Conservation (phyloP, 352 stramenopile genomes). For the Phytopythium chamaehyphon region DNA sequence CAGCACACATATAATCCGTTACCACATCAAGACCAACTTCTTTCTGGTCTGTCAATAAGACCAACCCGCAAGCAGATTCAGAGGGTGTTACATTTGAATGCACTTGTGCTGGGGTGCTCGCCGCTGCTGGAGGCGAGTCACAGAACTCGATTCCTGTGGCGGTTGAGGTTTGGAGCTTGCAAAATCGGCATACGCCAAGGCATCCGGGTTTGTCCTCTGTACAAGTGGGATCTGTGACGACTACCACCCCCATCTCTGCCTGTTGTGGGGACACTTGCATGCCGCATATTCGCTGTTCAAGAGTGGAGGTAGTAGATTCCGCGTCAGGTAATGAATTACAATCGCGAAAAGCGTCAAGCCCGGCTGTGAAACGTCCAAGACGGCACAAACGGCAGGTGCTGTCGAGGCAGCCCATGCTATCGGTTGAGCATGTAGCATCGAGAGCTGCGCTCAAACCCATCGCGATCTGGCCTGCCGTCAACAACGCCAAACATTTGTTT, state of each 20-base stretch:
- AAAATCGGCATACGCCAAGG: conserved; percentile 9
- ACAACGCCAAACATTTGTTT: conserved; percentile 2
- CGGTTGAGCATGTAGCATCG: conserved; percentile 3
- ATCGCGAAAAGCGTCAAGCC: not conserved
- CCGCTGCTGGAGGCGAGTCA: not conserved
- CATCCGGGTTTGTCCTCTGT: not conserved
- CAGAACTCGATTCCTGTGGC: conserved; percentile 5
- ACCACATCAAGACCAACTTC: conserved; percentile 6
- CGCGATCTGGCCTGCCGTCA: not conserved
- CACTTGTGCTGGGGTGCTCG: not conserved
- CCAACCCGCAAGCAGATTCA: not conserved
- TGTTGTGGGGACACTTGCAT: not conserved
- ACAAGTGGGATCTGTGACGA: conserved; percentile 1
- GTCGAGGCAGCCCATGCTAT: conserved; percentile 7
- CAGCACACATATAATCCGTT: conserved; percentile 9
- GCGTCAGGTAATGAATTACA: not conserved
- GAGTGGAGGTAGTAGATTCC: not conserved
- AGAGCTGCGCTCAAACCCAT: conserved; percentile 1
- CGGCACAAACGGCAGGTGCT: not conserved
- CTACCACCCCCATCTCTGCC: not conserved
- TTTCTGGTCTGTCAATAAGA: conserved; percentile 1
- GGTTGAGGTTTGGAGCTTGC: conserved; percentile 4
- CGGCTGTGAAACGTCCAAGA: not conserved
- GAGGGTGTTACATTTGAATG: not conserved
- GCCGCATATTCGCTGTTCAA: not conserved